Evolutionary conservation across 2,329 filamentous ascomycete genomes (phyloP), one percentile per base, ranked within the genome.

Genomic region (Phyllosticta ampelicida): DNA sequence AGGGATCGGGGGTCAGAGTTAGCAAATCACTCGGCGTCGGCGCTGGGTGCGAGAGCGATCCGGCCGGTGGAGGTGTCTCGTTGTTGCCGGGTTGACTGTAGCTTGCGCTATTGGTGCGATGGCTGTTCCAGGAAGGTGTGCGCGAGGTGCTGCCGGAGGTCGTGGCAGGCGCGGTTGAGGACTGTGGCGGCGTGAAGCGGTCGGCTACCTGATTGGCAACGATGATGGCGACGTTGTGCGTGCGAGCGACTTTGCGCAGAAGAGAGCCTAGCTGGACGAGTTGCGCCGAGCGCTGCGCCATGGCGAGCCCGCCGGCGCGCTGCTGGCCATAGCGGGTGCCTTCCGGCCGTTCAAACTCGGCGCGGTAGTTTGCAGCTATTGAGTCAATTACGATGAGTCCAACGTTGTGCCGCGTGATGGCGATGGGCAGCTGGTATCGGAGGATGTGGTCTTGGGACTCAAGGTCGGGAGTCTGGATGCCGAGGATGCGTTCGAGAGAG

Each of bases 141-240:
- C 69, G 64, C 20, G 69, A 71, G 2, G 63, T 59, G 44, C 54
- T 56, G 13, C 13, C 36, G 6, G 16, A 44, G 5, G 28, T 1
- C 16, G 28, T 23, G 6, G 51, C 36, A 44, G 30, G 13, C 18
- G 29, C 19, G 2, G 23, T 21, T 8, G 52, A 23, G 5, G n/a
- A 19, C 3, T 23, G 9, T n/a, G 51, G 18, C 11, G 57, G 20
- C 18, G 75, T 74, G 62, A 99, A 95, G 4, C 90, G 86, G 73
- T 99, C 94, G 5, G 89, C 88, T 28, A 99, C 92, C 72, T 99
- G 94, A 69, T 99, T 99, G 5, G 92, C 88, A 2, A 96, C 87
- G 0, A 99, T 90, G 26, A 99, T 80, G 21, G 90, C 91, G 51
- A 96, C 77, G 63, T 86, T 79, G 66, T 95, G 78, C 49, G 80